These are phyloP conservation scores for Phialophora chinensis DNA, from an alignment of 2,329 filamentous ascomycete genomes.

Conservation along the genomic window DNA sequence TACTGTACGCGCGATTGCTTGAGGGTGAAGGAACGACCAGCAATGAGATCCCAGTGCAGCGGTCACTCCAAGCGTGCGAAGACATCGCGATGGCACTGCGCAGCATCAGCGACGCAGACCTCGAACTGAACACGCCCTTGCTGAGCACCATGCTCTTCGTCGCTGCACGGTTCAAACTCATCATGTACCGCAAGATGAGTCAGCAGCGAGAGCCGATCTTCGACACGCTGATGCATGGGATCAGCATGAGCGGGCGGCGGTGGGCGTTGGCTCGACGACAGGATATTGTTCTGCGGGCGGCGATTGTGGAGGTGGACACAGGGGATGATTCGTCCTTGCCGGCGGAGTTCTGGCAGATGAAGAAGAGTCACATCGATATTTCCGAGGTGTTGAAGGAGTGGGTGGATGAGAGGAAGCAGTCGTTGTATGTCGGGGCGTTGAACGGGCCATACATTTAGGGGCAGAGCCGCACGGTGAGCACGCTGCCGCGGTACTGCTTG, in stretches of 20 bases:
- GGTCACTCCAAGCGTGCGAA: slow-evolving; percentile 37
- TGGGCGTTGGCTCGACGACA: slow-evolving; percentile 37
- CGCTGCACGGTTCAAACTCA: slow-evolving; percentile 35
- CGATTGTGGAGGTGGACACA: slow-evolving; percentile 35
- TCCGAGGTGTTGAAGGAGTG: slow-evolving; percentile 38
- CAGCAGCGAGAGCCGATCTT: slow-evolving; percentile 33
- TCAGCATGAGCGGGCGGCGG: slow-evolving; percentile 40
- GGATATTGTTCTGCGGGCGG: slow-evolving; percentile 38
- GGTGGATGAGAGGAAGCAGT: slow-evolving; percentile 30
- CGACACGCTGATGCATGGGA: slow-evolving; percentile 39
- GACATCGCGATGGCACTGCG: slow-evolving; percentile 33
- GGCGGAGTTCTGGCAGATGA: slow-evolving; percentile 29
- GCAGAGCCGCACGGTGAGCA: not conserved
- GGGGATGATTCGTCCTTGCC: slow-evolving; percentile 17
- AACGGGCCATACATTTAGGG: slow-evolving; percentile 31
- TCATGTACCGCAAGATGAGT: slow-evolving; percentile 29
- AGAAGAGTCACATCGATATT: slow-evolving; percentile 36
- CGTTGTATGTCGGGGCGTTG: slow-evolving; percentile 32
- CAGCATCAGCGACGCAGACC: slow-evolving; percentile 38
- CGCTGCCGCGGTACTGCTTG: no score
- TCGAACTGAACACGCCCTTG: slow-evolving; percentile 37
- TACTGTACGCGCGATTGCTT: slow-evolving; percentile 35
- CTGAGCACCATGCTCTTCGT: slow-evolving; percentile 35
- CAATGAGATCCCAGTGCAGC: slow-evolving; percentile 28
- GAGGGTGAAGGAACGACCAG: slow-evolving; percentile 22